Evolutionary conservation across 2,329 filamentous ascomycete species (phyloP).

Genomic region (Colletotrichum abscissum): DNA sequence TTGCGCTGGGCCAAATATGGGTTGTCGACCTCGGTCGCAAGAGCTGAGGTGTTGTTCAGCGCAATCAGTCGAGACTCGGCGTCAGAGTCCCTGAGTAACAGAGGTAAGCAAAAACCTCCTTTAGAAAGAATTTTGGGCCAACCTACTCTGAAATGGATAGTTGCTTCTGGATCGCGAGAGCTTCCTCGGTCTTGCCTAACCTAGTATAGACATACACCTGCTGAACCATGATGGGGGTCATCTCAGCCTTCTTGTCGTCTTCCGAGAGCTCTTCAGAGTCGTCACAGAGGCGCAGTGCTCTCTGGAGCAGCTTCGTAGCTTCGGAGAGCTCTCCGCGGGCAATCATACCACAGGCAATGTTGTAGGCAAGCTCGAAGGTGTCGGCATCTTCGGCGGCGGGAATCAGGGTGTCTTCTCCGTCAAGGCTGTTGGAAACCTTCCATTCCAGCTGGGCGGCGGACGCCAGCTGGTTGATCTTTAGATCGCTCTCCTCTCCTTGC

Average conservation of each 20-base stretch:
- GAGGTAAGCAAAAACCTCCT: conserved; percentile 42
- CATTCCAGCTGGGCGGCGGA: conserved; percentile 79
- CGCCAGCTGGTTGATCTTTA: conserved; percentile 81
- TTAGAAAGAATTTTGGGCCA: neutral
- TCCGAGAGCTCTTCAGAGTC: conserved; percentile 78
- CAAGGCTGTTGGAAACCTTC: conserved; percentile 62
- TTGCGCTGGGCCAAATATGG: conserved; percentile 75
- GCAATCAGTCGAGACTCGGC: conserved; percentile 74
- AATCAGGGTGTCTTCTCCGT: conserved; percentile 44
- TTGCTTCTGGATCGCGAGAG: conserved; percentile 69
- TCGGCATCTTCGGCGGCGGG: conserved; percentile 72
- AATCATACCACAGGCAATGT: conserved; percentile 79
- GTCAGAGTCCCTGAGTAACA: conserved; percentile 69
- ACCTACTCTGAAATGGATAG: conserved; percentile 72
- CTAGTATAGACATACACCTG: conserved; percentile 78
- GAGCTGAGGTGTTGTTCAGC: conserved; percentile 69
- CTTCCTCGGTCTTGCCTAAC: conserved; percentile 74
- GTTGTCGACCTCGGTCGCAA: conserved; percentile 62
- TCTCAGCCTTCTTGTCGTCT: conserved; percentile 79
- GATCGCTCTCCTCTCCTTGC: conserved; percentile 72
- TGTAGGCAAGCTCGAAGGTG: conserved; percentile 85
- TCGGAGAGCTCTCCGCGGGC: conserved; percentile 74
- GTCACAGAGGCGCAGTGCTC: conserved; percentile 78
- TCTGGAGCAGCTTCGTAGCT: conserved; percentile 75
- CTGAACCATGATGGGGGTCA: conserved; percentile 81